Conservation (phyloP, 306 rosid genomes). For the Crataegus laevigata region DNA sequence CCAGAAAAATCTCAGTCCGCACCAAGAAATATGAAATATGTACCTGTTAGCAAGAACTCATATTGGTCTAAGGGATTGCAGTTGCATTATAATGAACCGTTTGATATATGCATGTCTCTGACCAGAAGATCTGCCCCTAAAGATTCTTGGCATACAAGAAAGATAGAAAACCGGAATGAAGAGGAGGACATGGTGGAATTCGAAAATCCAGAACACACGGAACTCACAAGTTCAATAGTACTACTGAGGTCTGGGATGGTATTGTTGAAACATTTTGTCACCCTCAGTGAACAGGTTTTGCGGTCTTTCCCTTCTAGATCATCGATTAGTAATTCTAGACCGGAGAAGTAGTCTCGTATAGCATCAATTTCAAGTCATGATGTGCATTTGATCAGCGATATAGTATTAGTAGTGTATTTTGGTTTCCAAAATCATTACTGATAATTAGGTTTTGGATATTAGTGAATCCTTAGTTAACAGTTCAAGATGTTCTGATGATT, state of each 20-base stretch:
- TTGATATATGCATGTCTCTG: conserved; percentile 34
- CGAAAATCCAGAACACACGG: background rate
- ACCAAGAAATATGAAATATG: background rate
- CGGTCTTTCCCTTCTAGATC: background rate
- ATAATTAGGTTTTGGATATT: background rate
- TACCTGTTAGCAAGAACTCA: background rate
- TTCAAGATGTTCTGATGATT: background rate
- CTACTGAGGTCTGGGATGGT: conserved; percentile 63
- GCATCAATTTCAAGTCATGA: background rate
- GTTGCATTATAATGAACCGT: conserved; percentile 13
- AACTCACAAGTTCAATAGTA: background rate
- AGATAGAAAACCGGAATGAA: conserved; percentile 2
- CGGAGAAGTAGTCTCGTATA: background rate
- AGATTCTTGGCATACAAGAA: background rate
- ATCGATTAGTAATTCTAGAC: background rate
- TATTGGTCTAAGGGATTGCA: background rate
- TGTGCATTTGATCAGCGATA: background rate
- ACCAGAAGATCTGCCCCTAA: background rate
- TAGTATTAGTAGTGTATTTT: background rate
- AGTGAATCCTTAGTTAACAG: background rate
- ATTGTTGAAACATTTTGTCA: conserved; percentile 39
- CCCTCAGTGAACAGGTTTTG: conserved; percentile 40
- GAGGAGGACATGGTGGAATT: background rate
- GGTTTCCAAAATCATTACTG: background rate
- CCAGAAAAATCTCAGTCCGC: background rate